A percentile compares a stretch with the other conserved stretches of the same genome.
These are phyloP conservation scores for Fusarium sp. DNA, from an alignment of 2,329 filamentous ascomycete species.

Conservation along the genomic window DNA sequence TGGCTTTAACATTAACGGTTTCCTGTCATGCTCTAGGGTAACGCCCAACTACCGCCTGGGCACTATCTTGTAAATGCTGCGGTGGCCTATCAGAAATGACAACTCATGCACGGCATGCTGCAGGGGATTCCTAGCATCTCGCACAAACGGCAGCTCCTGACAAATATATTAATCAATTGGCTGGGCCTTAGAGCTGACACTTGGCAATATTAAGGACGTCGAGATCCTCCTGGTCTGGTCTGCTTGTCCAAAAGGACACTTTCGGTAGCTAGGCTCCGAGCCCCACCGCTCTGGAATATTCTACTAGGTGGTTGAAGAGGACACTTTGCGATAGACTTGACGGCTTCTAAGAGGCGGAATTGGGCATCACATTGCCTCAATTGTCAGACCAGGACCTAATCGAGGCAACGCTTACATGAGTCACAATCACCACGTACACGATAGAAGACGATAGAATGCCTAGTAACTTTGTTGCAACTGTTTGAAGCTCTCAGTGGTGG, in stretches of 20 bases:
- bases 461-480: slow-evolving; percentile 7
- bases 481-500: slow-evolving; percentile 19
- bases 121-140: neutral
- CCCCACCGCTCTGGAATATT: slow-evolving; percentile 43
- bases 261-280: slow-evolving; percentile 41
- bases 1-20: neutral
- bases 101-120: neutral
- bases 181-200: neutral
- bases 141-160: neutral
- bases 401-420: slow-evolving; percentile 21
- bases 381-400: neutral
- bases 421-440: slow-evolving; percentile 15
- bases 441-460: slow-evolving; percentile 30
- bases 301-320: slow-evolving; percentile 40
- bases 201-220: slow-evolving; percentile 34
- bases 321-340: slow-evolving; percentile 29
- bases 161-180: neutral
- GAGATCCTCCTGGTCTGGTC: slow-evolving; percentile 20
- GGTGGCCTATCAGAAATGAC: slow-evolving; percentile 16
- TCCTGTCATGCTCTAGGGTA: neutral
- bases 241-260: slow-evolving; percentile 28
- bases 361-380: neutral
- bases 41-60: neutral
- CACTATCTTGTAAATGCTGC: slow-evolving; percentile 1
- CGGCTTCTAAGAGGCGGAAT: neutral